Evolutionary conservation across 345 rosid species (phyloP).

Genomic region (Salix arbutifolia): DNA sequence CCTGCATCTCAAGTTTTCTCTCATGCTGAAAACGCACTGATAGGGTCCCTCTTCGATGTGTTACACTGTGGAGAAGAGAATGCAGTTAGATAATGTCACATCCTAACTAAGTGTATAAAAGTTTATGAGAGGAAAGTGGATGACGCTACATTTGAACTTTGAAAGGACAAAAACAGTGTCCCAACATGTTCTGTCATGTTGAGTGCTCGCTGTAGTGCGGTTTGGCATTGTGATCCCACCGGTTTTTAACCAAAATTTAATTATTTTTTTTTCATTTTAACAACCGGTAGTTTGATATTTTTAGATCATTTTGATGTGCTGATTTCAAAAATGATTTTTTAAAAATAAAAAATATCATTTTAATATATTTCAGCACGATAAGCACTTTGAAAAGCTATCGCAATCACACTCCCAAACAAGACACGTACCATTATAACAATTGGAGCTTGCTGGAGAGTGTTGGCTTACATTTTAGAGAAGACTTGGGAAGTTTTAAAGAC

Average conservation of each 20-base stretch:
- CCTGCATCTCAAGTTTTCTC: background rate
- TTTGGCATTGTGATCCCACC: no score
- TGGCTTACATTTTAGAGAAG: constrained; percentile 21
- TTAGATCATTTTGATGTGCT: no score
- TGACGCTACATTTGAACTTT: constrained; percentile 15
- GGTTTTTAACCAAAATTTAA: no score
- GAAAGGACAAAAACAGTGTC: constrained; percentile 21
- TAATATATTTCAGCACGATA: no score
- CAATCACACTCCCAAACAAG: no score
- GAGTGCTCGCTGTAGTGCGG: constrained; percentile 39
- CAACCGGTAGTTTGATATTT: no score
- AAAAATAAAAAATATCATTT: no score
- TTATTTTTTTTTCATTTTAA: no score
- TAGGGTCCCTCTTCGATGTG: constrained; percentile 7
- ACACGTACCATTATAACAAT: constrained; percentile 37
- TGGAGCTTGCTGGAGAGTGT: constrained; percentile 11
- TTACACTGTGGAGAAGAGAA: constrained; percentile 10
- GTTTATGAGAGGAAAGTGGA: constrained; percentile 6
- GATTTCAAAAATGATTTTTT: no score
- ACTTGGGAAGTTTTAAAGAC: constrained; percentile 5
- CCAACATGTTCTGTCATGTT: constrained; percentile 29
- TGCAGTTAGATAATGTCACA: constrained; percentile 33
- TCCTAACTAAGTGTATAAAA: constrained; percentile 23
- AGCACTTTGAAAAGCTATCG: no score
- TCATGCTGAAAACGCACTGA: constrained; percentile 4